Evolutionary conservation across 177 flowering plant species (phyloP), one percentile per base, ranked within the genome.

Genomic region (Vitis hybrid): DNA sequence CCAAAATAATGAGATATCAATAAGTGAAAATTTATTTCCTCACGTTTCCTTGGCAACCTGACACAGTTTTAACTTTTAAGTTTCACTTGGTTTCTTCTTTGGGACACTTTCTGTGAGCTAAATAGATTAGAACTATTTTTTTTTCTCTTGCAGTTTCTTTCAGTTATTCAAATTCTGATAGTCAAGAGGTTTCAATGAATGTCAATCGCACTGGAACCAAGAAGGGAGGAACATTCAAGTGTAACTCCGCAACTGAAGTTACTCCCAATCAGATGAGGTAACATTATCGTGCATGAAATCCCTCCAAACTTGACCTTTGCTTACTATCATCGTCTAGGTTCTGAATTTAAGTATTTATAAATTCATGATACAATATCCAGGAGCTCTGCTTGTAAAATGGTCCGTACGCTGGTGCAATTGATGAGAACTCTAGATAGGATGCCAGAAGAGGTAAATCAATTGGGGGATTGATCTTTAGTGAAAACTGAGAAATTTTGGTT

Each of bases 381-480:
- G 96, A 93, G 94, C 74, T 93, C 96, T 74, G 98, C 99, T 56
- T 93, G 99, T 77, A 94, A 91, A 75, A 93, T 94, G 99, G 84
- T 94, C 56, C 88, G 98, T 1, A 94, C 97, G 10, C 82, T 94
- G 57, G 88, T 91, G 81, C 98, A 93, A 74, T 76, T 94, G 75
- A 93, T 93, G 99, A 88, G 98, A 80, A 94, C 99, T 66, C 85
- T 94, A 52, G 99, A 93, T 74, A 85, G 70, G 71, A 94, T 91
- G 98, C 99, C 98, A 54, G 93, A 88, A 64, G 94, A 89, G 93
- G 99, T 93, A 76, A 70, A 10, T 21, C 13, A 59, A 65, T 15
- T 66, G 23, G 45, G 34, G 45, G 56, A 21, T 62, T 15, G 26
- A 32, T 13, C 2, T 40, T 40, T 40, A 40, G 48, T 40, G 48